Base-by-base conservation (phyloP, 208 protist genomes). In the Leishmania lainsoni region DNA sequence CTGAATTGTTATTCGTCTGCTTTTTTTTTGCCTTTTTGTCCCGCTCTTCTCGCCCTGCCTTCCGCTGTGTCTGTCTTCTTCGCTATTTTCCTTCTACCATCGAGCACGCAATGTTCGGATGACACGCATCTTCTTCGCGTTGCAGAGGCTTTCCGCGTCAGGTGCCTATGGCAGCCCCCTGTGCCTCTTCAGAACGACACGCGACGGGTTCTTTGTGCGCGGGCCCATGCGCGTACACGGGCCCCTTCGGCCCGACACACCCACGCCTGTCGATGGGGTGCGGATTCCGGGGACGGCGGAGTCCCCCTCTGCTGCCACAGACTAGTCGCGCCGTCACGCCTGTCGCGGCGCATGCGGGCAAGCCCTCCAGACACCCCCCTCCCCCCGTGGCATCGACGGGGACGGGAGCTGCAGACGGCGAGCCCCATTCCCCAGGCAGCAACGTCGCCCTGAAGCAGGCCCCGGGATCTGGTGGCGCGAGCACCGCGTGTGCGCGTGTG, bases 1-100 rank as follows among this genome's bases (percentile, higher is more conserved):
- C 4, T 48, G 32, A n/a, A 70, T 32, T 32, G 48, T 63, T 66
- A 8, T 68, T n/a, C 29, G 48, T 59, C 48, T 79, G 58, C 75
- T 72, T 77, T 73, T 58, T 58, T 5, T 83, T 59, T 20, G 39
- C 49, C n/a, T 56, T 69, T 45, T 77, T 22, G 71, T n/a, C 72
- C 20, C 54, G 51, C 73, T 49, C 1, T 76, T 39, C 9, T 51
- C 29, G 14, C 76, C 49, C 66, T 32, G n/a, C 29, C 72, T 63
- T 22, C 58, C 8, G 26, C 58, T 10, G 26, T 10, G 29, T 22
- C 26, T 63, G 29, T 63, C 56, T 32, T 63, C 9, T 63, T 32
- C 22, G 54, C 54, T n/a, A 9, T 17, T n/a, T n/a, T 63, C 22
- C 22, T 10, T 63, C 3, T 29, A 22, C 2, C 26, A n/a, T 26